A percentile compares a stretch with the other conserved stretches of the same genome.
phyloP scores from a whole-genome alignment of 75 land plant genomes.

The Pinus tabuliformis region DNA sequence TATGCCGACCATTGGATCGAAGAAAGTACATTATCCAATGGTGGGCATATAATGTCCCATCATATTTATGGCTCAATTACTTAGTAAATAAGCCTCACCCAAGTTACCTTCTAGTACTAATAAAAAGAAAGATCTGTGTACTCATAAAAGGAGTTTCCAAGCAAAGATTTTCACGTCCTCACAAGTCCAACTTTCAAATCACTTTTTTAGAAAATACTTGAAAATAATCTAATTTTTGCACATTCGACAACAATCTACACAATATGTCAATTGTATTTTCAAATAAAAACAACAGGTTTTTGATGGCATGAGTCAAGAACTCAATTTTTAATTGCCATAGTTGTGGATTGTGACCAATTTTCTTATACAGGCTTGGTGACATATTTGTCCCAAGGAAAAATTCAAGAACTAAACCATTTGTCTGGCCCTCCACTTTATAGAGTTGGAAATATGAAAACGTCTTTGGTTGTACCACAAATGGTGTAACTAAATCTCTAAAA shows the following conservation, averaged over 20 bases:
- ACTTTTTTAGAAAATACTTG: not conserved
- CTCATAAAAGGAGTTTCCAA: not conserved
- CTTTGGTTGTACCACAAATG: not conserved
- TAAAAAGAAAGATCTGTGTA: not conserved
- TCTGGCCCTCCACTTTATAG: not conserved
- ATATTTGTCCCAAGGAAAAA: not conserved
- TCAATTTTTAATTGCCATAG: not conserved
- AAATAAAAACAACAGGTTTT: not conserved
- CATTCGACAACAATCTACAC: not conserved
- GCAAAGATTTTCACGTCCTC: not conserved
- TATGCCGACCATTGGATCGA: no score
- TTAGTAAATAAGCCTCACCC: no score
- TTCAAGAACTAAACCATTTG: not conserved
- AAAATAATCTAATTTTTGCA: not conserved
- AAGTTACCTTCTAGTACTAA: not conserved
- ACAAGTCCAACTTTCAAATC: not conserved
- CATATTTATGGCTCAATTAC: no score
- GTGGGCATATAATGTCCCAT: no score
- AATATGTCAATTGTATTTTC: not conserved
- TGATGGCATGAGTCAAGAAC: conserved; percentile 5
- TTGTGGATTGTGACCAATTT: not conserved
- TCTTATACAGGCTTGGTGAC: not conserved
- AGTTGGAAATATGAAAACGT: not conserved
- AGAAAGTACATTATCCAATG: no score
- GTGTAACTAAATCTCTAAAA: conserved; percentile 1